phyloP scores from a whole-genome alignment of 805 yeast species.

The Sugiyamaella qingdaonensis region DNA sequence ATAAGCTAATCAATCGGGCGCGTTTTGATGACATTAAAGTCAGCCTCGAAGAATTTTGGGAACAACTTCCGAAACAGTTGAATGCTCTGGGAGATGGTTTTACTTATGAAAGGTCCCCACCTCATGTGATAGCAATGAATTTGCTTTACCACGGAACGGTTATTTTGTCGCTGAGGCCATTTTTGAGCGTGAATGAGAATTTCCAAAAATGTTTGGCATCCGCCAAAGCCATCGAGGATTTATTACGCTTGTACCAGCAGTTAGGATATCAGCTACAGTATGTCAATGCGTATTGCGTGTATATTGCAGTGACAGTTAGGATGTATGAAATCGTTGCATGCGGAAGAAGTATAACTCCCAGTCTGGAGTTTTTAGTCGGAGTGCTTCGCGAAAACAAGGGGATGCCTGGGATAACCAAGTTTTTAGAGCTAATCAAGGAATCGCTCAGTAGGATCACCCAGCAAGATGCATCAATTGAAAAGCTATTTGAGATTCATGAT shows the following conservation, averaged over 20 bases:
- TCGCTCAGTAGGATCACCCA: neutral
- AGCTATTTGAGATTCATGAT: constrained; percentile 2
- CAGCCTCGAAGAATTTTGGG: constrained; percentile 4
- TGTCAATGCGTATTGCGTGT: constrained; percentile 4
- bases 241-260: constrained; percentile 5
- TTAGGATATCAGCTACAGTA: constrained; percentile 1
- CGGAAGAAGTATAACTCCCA: constrained; percentile 4
- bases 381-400: neutral
- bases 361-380: constrained; percentile 4
- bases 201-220: constrained; percentile 5
- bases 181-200: neutral
- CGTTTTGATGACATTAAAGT: constrained; percentile 1
- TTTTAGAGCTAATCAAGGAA: constrained; percentile 1
- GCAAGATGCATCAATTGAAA: constrained; percentile 1
- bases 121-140: constrained; percentile 9
- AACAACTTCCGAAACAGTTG: neutral
- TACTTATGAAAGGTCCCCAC: constrained; percentile 8
- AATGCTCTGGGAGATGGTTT: constrained; percentile 9
- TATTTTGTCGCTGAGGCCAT: neutral
- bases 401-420: constrained; percentile 7
- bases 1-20: constrained; percentile 1
- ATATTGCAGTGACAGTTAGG: constrained; percentile 3
- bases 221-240: constrained; percentile 9
- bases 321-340: constrained; percentile 6
- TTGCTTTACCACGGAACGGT: constrained; percentile 4